These are phyloP conservation scores for Apodospora peruviana DNA, from an alignment of 495 filamentous ascomycete species.

Conservation along the genomic window DNA sequence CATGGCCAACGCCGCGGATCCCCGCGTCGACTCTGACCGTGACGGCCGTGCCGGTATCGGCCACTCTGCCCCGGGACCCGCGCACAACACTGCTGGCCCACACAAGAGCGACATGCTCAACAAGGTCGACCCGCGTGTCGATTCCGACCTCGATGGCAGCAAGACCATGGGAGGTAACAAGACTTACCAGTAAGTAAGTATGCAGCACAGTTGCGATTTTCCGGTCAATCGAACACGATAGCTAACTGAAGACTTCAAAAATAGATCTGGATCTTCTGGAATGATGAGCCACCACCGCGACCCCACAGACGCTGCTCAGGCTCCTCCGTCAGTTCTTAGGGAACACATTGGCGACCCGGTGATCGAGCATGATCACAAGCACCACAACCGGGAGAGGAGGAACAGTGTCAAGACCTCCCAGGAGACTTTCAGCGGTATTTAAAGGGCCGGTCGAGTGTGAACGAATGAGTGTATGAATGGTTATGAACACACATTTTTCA, in stretches of 20 bases:
- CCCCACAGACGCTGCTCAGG: constrained; percentile 42
- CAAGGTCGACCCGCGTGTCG: constrained; percentile 51
- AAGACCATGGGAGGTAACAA: constrained; percentile 40
- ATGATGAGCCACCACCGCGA: constrained; percentile 20
- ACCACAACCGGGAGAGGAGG: constrained; percentile 30
- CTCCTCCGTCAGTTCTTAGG: constrained; percentile 39
- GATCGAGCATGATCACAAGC: constrained; percentile 30
- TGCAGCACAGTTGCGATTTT: too few relatives aligned
- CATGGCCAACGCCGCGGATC: constrained; percentile 50
- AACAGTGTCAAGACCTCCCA: constrained; percentile 33
- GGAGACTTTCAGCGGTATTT: constrained; percentile 35
- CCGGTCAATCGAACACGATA: too few relatives aligned
- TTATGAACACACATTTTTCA: too few relatives aligned
- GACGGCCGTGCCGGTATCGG: constrained; percentile 23
- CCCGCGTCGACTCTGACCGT: constrained; percentile 43
- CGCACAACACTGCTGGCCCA: constrained; percentile 44
- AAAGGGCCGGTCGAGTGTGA: constrained; percentile 3
- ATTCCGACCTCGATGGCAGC: constrained; percentile 43
- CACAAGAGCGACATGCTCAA: constrained; percentile 48
- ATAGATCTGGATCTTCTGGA: neutral
- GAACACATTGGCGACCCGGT: constrained; percentile 31
- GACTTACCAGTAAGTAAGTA: constrained; percentile 45
- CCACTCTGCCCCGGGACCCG: constrained; percentile 32
- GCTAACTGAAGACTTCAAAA: too few relatives aligned
- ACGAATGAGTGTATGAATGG: too few relatives aligned